phyloP scores from a whole-genome alignment of 352 stramenopile genomes.

The Phytophthora pini region DNA sequence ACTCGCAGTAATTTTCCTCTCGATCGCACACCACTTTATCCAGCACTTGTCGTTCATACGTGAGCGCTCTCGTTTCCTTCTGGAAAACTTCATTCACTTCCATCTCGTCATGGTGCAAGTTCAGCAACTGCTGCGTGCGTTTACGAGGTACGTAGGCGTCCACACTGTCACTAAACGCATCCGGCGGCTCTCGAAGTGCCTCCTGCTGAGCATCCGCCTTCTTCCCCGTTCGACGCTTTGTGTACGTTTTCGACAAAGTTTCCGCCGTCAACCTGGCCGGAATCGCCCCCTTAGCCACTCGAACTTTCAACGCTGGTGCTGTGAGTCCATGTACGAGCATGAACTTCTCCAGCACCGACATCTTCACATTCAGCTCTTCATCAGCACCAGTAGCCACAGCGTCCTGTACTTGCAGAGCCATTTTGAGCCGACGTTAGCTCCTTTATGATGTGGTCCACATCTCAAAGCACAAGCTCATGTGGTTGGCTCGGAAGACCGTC shows the following conservation, averaged over 20 bases:
- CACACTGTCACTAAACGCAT: slow-evolving; percentile 47
- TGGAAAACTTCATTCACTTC: slow-evolving; percentile 47
- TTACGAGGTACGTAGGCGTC: slow-evolving; percentile 68
- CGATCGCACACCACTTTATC: slow-evolving; percentile 59
- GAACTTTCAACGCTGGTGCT: neutral
- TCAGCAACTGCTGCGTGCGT: slow-evolving; percentile 34
- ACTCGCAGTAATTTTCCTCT: slow-evolving; percentile 48
- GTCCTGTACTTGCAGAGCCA: neutral
- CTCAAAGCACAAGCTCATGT: slow-evolving; percentile 8
- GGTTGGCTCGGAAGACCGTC: slow-evolving; percentile 29
- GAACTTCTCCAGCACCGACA: slow-evolving; percentile 27
- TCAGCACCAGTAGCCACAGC: neutral
- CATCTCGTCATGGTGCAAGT: slow-evolving; percentile 57
- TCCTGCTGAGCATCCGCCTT: slow-evolving; percentile 31
- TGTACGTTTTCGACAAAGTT: slow-evolving; percentile 48
- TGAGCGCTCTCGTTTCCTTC: slow-evolving; percentile 42
- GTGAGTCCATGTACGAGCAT: slow-evolving; percentile 16
- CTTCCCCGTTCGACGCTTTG: slow-evolving; percentile 44
- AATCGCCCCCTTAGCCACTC: neutral
- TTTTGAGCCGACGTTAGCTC: neutral
- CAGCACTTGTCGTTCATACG: slow-evolving; percentile 61
- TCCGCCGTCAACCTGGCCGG: slow-evolving; percentile 9
- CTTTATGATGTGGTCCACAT: slow-evolving; percentile 9
- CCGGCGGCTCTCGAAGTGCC: slow-evolving; percentile 46
- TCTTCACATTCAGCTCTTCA: slow-evolving; percentile 9